These are phyloP conservation scores for Leccinum boreale DNA, from an alignment of 768 basidiomycete species.

Conservation along the genomic window DNA sequence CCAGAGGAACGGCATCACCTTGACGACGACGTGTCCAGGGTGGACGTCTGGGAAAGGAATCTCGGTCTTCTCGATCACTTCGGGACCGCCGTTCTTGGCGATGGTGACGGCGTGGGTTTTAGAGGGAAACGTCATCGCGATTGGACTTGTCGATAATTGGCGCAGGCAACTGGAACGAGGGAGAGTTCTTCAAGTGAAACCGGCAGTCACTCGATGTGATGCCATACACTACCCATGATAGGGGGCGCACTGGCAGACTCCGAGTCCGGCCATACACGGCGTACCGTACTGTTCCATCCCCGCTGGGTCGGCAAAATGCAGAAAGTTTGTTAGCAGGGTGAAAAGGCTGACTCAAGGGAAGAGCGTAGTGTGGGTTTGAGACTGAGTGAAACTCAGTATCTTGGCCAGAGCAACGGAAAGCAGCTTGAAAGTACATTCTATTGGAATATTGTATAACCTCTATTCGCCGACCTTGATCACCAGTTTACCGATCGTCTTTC, in stretches of 20 bases:
- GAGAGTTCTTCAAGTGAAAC: not conserved
- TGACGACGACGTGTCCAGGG: conserved; percentile 54
- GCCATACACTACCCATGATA: not conserved
- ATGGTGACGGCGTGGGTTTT: conserved; percentile 73
- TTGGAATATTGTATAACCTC: not conserved
- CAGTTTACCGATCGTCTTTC: conserved; percentile 85
- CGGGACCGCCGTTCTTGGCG: conserved; percentile 67
- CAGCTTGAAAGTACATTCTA: not conserved
- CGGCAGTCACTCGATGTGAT: not conserved
- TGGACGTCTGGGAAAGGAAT: conserved; percentile 66
- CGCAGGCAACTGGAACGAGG: not conserved
- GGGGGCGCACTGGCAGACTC: not conserved
- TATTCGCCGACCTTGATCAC: conserved; percentile 57
- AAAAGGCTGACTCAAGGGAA: not conserved
- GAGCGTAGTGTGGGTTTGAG: not conserved
- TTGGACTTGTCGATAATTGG: conserved; percentile 23
- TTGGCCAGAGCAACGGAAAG: not conserved
- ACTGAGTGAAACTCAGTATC: not conserved
- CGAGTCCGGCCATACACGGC: not conserved
- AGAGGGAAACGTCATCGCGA: conserved; percentile 52
- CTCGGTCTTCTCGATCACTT: conserved; percentile 66
- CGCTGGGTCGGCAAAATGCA: not conserved
- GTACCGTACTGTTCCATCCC: not conserved
- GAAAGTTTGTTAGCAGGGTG: not conserved
- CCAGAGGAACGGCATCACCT: conserved; percentile 19